Evolutionary conservation across 768 basidiomycete species (phyloP).

Genomic region (Agaricus sinodeliciosus): DNA sequence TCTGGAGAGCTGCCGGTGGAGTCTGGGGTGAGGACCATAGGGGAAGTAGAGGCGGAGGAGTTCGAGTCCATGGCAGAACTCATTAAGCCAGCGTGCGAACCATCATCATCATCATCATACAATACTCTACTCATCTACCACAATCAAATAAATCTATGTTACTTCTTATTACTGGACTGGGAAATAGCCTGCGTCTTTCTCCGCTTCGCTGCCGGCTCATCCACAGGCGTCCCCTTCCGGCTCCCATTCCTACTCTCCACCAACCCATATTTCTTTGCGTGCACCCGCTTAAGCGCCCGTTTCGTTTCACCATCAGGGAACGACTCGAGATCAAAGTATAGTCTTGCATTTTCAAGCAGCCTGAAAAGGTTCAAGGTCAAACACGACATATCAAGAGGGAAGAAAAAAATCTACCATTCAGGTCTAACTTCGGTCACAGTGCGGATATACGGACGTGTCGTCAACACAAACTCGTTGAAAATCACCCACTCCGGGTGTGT

Average conservation of each 20-base stretch:
- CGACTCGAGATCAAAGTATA: slow-evolving; percentile 61
- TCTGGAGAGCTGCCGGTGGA: slow-evolving; percentile 37
- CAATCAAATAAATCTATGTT: too few species aligned
- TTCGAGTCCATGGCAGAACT: slow-evolving; percentile 28
- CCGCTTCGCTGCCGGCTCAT: slow-evolving; percentile 24
- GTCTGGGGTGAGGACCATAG: slow-evolving; percentile 55
- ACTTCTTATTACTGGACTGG: too few species aligned
- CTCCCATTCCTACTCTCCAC: slow-evolving; percentile 14
- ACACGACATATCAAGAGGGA: background rate
- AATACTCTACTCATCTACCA: too few species aligned
- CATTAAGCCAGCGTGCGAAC: slow-evolving; percentile 6
- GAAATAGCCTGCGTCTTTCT: slow-evolving; percentile 14
- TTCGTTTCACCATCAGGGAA: slow-evolving; percentile 74
- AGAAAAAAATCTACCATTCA: slow-evolving; percentile 60
- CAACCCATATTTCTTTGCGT: slow-evolving; percentile 39
- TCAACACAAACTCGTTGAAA: slow-evolving; percentile 84
- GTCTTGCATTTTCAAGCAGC: slow-evolving; percentile 31
- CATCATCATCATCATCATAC: too few species aligned
- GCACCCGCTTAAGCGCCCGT: slow-evolving; percentile 47
- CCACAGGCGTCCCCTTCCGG: slow-evolving; percentile 13
- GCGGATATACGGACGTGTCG: slow-evolving; percentile 82
- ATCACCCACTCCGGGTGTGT: slow-evolving; percentile 84
- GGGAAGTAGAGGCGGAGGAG: slow-evolving; percentile 42
- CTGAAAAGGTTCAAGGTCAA: slow-evolving; percentile 18
- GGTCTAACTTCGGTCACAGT: slow-evolving; percentile 82